Conservation (phyloP, 306 rosid species). For the Pterocarpus santalinus region DNA sequence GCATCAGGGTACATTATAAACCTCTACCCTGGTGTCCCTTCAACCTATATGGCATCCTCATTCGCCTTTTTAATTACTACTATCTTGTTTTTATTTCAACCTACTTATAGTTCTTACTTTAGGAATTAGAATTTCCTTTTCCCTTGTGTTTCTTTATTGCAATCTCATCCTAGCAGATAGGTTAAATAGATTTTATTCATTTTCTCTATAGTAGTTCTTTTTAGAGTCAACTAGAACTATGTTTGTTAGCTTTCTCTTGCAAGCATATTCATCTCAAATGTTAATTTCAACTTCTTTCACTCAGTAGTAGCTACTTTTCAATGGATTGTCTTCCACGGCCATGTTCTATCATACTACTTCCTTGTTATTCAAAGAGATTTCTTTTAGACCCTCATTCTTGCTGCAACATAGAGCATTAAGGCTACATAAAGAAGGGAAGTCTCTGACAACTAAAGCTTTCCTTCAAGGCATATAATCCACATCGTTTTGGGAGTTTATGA, state of each 20-base stretch:
- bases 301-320: conserved; percentile 34
- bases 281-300: conserved; percentile 47
- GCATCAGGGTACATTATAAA: conserved; percentile 48
- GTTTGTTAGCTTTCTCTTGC: conserved; percentile 42
- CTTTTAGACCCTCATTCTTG: conserved; percentile 38
- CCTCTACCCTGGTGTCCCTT: conserved; percentile 53
- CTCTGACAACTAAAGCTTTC: conserved; percentile 71
- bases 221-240: conserved; percentile 32
- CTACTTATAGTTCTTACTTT: conserved; percentile 45
- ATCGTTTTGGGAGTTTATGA: conserved; percentile 79
- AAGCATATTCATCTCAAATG: conserved; percentile 43
- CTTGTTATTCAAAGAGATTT: conserved; percentile 32
- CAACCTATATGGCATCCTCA: conserved; percentile 33
- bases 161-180: too few relatives aligned
- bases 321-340: conserved; percentile 44
- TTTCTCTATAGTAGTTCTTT: conserved; percentile 37
- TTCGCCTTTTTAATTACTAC: conserved; percentile 36
- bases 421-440: conserved; percentile 79
- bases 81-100: conserved; percentile 48
- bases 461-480: conserved; percentile 75
- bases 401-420: conserved; percentile 54
- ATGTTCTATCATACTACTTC: conserved; percentile 41
- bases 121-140: conserved; percentile 35
- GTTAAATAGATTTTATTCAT: conserved; percentile 40
- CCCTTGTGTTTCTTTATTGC: too few relatives aligned